A percentile compares a stretch with the other conserved stretches of the same genome.
Conservation (phyloP, 805 yeast genomes). For the Wickerhamiella kurtzmanii region DNA sequence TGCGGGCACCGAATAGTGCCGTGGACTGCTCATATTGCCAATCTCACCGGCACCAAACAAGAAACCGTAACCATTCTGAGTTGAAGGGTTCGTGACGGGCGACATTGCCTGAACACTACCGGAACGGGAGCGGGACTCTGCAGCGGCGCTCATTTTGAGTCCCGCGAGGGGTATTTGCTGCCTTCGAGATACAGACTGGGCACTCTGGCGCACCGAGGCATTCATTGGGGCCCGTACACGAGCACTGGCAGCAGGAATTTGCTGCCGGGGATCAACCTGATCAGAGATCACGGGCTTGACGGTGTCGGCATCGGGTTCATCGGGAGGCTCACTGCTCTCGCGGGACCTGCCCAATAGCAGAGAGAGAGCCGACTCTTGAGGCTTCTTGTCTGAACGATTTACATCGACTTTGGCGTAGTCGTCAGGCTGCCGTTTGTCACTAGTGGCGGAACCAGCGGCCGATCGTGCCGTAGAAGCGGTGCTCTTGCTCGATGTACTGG, state of each 20-base stretch:
- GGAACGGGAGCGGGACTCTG: conserved; percentile 4
- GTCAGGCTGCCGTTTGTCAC: not conserved
- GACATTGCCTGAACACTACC: conserved; percentile 25
- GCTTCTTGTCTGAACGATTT: not conserved
- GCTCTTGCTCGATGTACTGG: not conserved
- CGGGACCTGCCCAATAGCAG: conserved; percentile 15
- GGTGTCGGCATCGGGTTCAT: not conserved
- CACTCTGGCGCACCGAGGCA: conserved; percentile 5
- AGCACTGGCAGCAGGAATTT: not conserved
- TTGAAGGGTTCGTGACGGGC: conserved; percentile 25
- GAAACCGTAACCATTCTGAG: conserved; percentile 18
- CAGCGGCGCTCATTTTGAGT: conserved; percentile 8
- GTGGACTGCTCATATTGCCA: conserved; percentile 21
- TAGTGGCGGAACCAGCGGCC: not conserved
- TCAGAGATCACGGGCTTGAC: not conserved
- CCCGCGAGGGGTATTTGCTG: conserved; percentile 8
- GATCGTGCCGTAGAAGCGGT: not conserved
- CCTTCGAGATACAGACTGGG: conserved; percentile 2
- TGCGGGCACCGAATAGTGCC: conserved; percentile 17
- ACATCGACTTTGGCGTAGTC: conserved; percentile 3
- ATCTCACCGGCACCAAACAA: conserved; percentile 22
- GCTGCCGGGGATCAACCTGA: not conserved
- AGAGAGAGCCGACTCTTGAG: conserved; percentile 17
- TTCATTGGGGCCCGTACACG: not conserved
- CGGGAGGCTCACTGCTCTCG: conserved; percentile 2